phyloP scores from a whole-genome alignment of 495 filamentous ascomycete genomes.

The Halenospora varia region DNA sequence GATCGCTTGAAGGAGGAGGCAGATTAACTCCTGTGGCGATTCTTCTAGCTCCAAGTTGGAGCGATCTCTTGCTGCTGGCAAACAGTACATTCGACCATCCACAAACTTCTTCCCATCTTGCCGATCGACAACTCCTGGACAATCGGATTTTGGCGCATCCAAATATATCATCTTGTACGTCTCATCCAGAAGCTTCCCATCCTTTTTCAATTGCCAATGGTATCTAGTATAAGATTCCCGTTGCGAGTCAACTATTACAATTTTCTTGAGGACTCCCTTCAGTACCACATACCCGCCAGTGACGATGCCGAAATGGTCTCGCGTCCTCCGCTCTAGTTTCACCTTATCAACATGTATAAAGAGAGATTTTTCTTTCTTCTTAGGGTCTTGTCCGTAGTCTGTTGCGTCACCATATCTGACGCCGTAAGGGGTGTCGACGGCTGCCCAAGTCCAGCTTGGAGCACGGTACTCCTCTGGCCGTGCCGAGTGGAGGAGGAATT shows the following conservation, averaged over 20 bases:
- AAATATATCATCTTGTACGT: not conserved
- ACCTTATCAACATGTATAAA: not conserved
- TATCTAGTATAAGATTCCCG: not conserved
- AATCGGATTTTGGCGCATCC: not conserved
- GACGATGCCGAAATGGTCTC: not conserved
- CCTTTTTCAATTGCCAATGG: not conserved
- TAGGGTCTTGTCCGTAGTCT: not conserved
- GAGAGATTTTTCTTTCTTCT: not conserved
- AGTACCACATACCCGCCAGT: not conserved
- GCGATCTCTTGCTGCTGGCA: not conserved
- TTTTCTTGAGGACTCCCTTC: not conserved
- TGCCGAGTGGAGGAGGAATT: not conserved
- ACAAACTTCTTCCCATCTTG: not conserved
- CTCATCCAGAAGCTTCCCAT: not conserved
- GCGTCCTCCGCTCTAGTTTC: too few relatives aligned
- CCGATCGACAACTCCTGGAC: not conserved
- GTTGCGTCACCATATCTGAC: not conserved
- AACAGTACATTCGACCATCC: not conserved
- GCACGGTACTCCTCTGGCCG: slow-evolving; percentile 1
- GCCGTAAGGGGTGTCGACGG: slow-evolving; percentile 3
- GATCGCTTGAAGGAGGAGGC: not conserved
- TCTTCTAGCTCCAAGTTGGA: not conserved
- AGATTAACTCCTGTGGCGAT: not conserved
- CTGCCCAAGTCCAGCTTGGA: slow-evolving; percentile 14
- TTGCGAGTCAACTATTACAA: not conserved